Evolutionary conservation across 2,329 filamentous ascomycete genomes (phyloP).

Genomic region (Alternaria ethzedia): DNA sequence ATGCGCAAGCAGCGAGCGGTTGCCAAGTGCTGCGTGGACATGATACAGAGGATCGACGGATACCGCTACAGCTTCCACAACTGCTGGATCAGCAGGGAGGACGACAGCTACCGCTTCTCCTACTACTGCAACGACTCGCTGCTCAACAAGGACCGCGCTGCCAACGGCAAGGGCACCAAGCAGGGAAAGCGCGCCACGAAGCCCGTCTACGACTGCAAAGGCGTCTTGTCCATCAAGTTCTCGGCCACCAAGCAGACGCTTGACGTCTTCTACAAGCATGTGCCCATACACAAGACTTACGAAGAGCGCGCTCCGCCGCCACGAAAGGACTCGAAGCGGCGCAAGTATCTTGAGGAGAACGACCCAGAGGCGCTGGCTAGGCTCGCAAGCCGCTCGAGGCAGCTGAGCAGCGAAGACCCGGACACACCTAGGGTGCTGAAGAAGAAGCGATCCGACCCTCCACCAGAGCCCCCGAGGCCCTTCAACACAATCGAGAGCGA

Average conservation of each 20-base stretch:
- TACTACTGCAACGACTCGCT: slow-evolving; percentile 60
- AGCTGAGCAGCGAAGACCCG: slow-evolving; percentile 25
- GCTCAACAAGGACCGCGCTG: slow-evolving; percentile 58
- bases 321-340: slow-evolving; percentile 49
- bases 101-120: slow-evolving; percentile 55
- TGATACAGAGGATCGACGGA: slow-evolving; percentile 54
- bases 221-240: slow-evolving; percentile 57
- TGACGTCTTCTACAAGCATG: slow-evolving; percentile 56
- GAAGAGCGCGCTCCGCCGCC: slow-evolving; percentile 52
- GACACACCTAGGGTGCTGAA: slow-evolving; percentile 24
- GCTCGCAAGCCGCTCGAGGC: slow-evolving; percentile 33
- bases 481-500: slow-evolving; percentile 47
- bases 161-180: slow-evolving; percentile 52
- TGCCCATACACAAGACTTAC: slow-evolving; percentile 55
- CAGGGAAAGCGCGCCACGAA: slow-evolving; percentile 50
- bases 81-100: slow-evolving; percentile 55
- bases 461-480: slow-evolving; percentile 28
- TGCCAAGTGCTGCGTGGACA: slow-evolving; percentile 53
- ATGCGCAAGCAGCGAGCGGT: slow-evolving; percentile 56
- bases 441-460: slow-evolving; percentile 33
- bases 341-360: slow-evolving; percentile 43
- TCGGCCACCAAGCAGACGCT: slow-evolving; percentile 50
- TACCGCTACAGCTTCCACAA: slow-evolving; percentile 59
- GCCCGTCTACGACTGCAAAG: slow-evolving; percentile 58
- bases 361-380: slow-evolving; percentile 42